phyloP scores from a whole-genome alignment of 2,329 filamentous ascomycete species.

The Neofusicoccum parvum region DNA sequence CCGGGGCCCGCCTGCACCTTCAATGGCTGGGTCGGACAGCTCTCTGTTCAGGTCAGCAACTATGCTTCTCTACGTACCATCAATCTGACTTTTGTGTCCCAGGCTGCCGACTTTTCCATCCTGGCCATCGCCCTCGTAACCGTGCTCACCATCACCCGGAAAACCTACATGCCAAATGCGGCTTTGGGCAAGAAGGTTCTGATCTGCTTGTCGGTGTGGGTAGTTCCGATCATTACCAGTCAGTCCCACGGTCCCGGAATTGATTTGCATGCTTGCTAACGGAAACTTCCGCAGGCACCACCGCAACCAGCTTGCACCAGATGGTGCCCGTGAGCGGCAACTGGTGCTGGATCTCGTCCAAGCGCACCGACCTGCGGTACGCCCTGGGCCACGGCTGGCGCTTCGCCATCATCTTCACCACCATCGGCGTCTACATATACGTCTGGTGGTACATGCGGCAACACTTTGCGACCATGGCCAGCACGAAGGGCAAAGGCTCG shows the following conservation, averaged over 20 bases:
- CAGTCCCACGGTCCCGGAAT: not conserved
- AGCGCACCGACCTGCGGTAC: conserved; percentile 44
- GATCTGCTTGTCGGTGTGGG: conserved; percentile 46
- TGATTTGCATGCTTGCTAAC: not conserved
- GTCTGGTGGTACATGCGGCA: conserved; percentile 41
- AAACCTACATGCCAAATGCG: conserved; percentile 36
- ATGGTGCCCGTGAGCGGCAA: conserved; percentile 49
- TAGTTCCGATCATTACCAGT: conserved; percentile 45
- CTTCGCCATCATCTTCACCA: conserved; percentile 46
- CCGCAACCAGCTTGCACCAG: not conserved
- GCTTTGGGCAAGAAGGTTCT: conserved; percentile 33
- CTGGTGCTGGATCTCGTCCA: conserved; percentile 52
- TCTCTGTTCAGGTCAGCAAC: conserved; percentile 45
- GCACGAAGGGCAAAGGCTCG: not conserved
- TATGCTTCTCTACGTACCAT: no score
- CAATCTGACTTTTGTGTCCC: not conserved
- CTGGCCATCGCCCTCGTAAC: conserved; percentile 50
- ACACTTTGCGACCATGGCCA: not conserved
- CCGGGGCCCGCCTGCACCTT: conserved; percentile 40
- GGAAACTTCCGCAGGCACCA: not conserved
- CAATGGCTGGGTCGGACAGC: conserved; percentile 52
- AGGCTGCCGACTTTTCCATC: conserved; percentile 44
- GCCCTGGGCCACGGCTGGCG: conserved; percentile 51
- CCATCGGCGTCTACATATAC: conserved; percentile 47
- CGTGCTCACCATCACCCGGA: conserved; percentile 44